A percentile compares a stretch with the other conserved stretches of the same genome.
Evolutionary conservation across 805 yeast species (phyloP).

Genomic region (Kluyveromyces siamensis): DNA sequence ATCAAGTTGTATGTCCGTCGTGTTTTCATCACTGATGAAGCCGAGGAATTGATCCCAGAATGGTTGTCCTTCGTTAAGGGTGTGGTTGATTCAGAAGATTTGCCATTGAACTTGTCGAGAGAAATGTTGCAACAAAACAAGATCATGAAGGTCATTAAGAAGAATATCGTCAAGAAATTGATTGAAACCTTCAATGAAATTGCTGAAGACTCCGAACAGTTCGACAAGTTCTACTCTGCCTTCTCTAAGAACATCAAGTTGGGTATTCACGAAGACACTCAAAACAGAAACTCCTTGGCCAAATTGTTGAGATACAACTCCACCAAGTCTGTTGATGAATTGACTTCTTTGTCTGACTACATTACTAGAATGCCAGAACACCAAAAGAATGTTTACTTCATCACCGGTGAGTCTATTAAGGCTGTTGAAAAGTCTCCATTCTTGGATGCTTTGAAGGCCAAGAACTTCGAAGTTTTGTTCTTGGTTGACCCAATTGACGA

Average conservation of each 20-base stretch:
- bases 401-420: constrained; percentile 97
- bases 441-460: constrained; percentile 96
- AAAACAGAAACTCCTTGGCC: constrained; percentile 92
- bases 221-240: constrained; percentile 96
- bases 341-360: constrained; percentile 91
- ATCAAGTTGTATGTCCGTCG: constrained; percentile 98
- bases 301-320: constrained; percentile 96
- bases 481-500: constrained; percentile 99
- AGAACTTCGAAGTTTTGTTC: constrained; percentile 96
- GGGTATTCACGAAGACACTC: constrained; percentile 98
- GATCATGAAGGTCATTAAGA: constrained; percentile 97
- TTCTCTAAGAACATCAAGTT: constrained; percentile 97
- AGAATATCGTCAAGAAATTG: constrained; percentile 97
- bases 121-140: constrained; percentile 99
- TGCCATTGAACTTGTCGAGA: constrained; percentile 99
- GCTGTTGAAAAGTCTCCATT: constrained; percentile 99
- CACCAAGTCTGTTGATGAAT: constrained; percentile 89
- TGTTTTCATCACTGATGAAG: constrained; percentile 99
- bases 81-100: constrained; percentile 99
- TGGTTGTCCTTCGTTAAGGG: constrained; percentile 97
- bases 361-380: constrained; percentile 99
- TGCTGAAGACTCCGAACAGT: constrained; percentile 98
- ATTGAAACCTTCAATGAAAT: constrained; percentile 98
- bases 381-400: constrained; percentile 98
- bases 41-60: constrained; percentile 98